phyloP scores from a whole-genome alignment of 1,284 basidiomycete genomes.

The Trichosporon sp. region DNA sequence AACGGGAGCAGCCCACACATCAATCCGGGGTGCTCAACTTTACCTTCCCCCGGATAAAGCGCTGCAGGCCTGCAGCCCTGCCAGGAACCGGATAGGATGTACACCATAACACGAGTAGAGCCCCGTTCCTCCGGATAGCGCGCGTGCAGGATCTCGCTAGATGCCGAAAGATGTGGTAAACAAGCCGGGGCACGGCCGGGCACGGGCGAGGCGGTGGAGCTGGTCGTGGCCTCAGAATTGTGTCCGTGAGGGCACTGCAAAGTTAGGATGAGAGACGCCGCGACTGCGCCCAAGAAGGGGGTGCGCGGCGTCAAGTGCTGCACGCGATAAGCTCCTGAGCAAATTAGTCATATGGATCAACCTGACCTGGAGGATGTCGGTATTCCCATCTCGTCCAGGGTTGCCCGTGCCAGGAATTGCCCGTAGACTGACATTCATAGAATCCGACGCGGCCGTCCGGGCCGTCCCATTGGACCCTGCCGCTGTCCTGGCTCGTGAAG shows the following conservation, averaged over 20 bases:
- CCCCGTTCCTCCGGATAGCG: conserved; percentile 11
- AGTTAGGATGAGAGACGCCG: neutral
- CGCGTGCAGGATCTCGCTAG: no score
- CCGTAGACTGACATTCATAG: neutral
- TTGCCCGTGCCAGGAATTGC: neutral
- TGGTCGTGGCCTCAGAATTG: conserved; percentile 7
- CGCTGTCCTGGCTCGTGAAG: neutral
- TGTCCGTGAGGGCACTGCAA: neutral
- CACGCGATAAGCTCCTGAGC: conserved; percentile 13
- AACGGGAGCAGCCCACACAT: no score
- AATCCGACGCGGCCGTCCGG: conserved; percentile 8
- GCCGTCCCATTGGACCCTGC: neutral
- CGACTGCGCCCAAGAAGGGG: neutral
- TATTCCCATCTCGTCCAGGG: neutral
- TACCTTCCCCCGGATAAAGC: neutral
- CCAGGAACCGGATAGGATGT: conserved; percentile 2
- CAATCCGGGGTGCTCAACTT: conserved; percentile 16
- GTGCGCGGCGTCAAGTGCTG: neutral
- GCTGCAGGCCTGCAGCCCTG: neutral
- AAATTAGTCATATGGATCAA: conserved; percentile 4
- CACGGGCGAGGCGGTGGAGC: conserved; percentile 2
- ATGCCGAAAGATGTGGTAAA: conserved; percentile 1
- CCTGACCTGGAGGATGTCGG: neutral
- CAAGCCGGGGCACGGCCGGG: neutral
- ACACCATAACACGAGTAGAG: neutral